Base-by-base conservation (phyloP, 805 yeast species). In the Candida jianshihensis region DNA sequence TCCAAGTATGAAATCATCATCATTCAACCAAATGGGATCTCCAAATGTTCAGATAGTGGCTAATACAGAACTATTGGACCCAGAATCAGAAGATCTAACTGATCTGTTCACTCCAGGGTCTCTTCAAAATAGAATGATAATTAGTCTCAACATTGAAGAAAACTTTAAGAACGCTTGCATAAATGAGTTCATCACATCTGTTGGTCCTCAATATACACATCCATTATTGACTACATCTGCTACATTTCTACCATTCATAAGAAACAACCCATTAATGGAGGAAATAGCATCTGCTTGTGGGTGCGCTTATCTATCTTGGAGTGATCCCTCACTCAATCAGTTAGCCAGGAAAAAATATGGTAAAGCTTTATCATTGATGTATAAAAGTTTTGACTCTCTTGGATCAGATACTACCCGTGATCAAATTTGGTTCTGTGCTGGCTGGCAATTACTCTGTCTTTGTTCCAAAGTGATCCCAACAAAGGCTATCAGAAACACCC, bases 171-270 rank as follows among this genome's bases (percentile, higher is more conserved):
- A 28, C 6, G 64, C 63, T 4, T 67, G 68, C 39, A 52, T 60
- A 6, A 56, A 60, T 30, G 67, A 66, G 2, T 68, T 66, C 42
- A 58, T 70, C 41, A 59, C 60, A 6, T 49, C 65, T 4, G 50
- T 67, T 9, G 63, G 68, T 1, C 69, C 73, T 1, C 70, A 66
- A 38, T 47, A 59, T 26, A 60, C 71, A 0, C 70, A 66, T 39
- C 60, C 63, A 2, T 46, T 52, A 12, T 44, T 68, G 6, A 64
- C 68, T 10, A 67, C 71, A 1, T 57, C 56, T 1, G 61, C 66
- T 0, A 60, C 66, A 1, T 66, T 66, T 41, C 47, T 67, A 1
- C 68, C 70, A 2, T 55, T 57, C 7, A 59, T 63, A 6, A 22
- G 7, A 37, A 53, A 29, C 11, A 63, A 62, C 31, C 38, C 47